Percentiles rank a stretch among this genome's conserved stretches.
Evolutionary conservation across 257 asterid species (phyloP).

Genomic region (Primulina huaijiensis): DNA sequence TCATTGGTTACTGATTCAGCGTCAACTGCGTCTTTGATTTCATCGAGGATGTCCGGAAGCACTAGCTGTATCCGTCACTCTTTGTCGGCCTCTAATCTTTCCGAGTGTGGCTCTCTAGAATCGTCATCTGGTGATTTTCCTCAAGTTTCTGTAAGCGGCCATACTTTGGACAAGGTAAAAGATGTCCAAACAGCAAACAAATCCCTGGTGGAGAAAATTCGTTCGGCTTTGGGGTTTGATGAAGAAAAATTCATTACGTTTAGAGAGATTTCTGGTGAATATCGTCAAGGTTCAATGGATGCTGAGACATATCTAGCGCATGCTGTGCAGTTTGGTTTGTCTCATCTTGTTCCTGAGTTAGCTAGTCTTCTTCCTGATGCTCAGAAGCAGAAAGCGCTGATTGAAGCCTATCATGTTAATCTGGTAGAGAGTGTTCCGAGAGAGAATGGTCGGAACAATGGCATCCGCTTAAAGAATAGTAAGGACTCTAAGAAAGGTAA

Average conservation of each 20-base stretch:
- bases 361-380: conserved; percentile 81
- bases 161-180: conserved; percentile 40
- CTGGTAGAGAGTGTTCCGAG: conserved; percentile 29
- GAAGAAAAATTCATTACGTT: conserved; percentile 69
- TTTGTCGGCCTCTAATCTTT: conserved; percentile 80
- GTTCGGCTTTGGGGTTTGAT: conserved; percentile 59
- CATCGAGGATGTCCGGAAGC: conserved; percentile 51
- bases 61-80: conserved; percentile 55
- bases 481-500: conserved; percentile 51
- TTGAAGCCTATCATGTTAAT: conserved; percentile 65
- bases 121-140: conserved; percentile 59
- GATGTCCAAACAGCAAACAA: conserved; percentile 82
- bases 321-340: conserved; percentile 84
- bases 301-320: conserved; percentile 64
- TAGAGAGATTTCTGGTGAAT: conserved; percentile 74
- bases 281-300: conserved; percentile 67
- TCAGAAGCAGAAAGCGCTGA: conserved; percentile 73
- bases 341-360: conserved; percentile 80
- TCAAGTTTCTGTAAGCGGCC: conserved; percentile 61
- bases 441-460: conserved; percentile 38
- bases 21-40: conserved; percentile 40
- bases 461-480: conserved; percentile 30
- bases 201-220: conserved; percentile 82
- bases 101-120: conserved; percentile 40
- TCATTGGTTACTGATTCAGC: conserved; percentile 37